A percentile compares a stretch with the other conserved stretches of the same genome.
Evolutionary conservation across 495 filamentous ascomycete genomes (phyloP).

Genomic region (Lasiosphaeris hirsuta): DNA sequence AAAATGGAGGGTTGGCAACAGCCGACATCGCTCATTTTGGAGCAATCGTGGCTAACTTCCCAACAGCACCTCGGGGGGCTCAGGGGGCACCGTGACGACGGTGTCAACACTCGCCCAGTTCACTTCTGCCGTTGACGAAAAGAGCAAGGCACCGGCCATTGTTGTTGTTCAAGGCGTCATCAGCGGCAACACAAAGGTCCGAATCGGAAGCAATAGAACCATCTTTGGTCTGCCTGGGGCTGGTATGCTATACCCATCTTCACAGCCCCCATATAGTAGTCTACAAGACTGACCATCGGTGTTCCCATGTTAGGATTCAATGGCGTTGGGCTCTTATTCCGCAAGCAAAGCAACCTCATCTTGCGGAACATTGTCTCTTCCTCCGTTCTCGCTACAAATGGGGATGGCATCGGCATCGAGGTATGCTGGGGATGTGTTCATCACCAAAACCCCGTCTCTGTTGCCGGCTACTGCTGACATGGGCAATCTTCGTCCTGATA

Average conservation of each 20-base stretch:
- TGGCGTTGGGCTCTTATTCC: slow-evolving; percentile 47
- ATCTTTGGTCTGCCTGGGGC: slow-evolving; percentile 48
- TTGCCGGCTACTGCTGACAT: background rate
- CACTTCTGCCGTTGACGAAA: slow-evolving; percentile 44
- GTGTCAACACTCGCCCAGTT: slow-evolving; percentile 56
- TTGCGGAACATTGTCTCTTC: slow-evolving; percentile 59
- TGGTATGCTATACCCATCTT: slow-evolving; percentile 15
- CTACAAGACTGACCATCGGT: background rate
- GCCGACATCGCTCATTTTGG: background rate
- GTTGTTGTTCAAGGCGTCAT: slow-evolving; percentile 49
- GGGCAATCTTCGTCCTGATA: background rate
- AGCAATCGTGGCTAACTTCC: background rate
- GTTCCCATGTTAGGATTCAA: slow-evolving; percentile 30
- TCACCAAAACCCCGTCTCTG: too few relatives aligned
- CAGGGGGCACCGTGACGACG: slow-evolving; percentile 55
- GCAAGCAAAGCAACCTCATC: slow-evolving; percentile 51
- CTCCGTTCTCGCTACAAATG: slow-evolving; percentile 56
- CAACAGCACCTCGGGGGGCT: slow-evolving; percentile 55
- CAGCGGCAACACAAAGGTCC: slow-evolving; percentile 39
- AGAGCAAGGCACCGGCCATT: slow-evolving; percentile 41
- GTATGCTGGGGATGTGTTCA: slow-evolving; percentile 19
- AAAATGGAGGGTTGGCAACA: background rate
- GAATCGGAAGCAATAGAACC: slow-evolving; percentile 52
- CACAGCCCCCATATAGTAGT: background rate
- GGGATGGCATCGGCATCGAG: slow-evolving; percentile 59